These are phyloP conservation scores for Saturnispora besseyi DNA, from an alignment of 805 yeast genomes.

Conservation along the genomic window DNA sequence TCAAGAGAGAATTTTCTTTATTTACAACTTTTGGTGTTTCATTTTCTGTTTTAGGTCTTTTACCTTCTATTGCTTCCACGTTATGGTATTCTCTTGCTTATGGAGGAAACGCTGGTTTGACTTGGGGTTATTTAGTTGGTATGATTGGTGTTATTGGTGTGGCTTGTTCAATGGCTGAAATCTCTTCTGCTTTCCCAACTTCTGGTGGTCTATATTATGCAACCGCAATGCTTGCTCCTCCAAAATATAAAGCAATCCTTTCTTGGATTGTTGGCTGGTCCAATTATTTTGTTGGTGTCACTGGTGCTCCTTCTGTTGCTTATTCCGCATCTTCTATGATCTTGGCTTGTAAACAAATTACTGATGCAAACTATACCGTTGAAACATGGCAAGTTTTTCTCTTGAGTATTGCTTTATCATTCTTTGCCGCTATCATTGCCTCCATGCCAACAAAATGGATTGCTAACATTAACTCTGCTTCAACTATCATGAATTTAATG, in stretches of 20 bases:
- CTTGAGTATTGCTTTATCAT: constrained; percentile 42
- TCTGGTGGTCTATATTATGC: constrained; percentile 66
- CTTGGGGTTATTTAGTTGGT: constrained; percentile 56
- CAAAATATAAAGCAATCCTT: constrained; percentile 40
- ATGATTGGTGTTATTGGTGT: constrained; percentile 47
- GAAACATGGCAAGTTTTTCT: constrained; percentile 43
- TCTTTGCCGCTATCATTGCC: constrained; percentile 38
- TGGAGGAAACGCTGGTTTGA: constrained; percentile 53
- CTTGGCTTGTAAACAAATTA: constrained; percentile 38
- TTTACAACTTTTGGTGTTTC: constrained; percentile 53
- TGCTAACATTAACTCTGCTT: constrained; percentile 41
- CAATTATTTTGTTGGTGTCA: constrained; percentile 56
- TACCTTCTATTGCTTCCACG: constrained; percentile 62
- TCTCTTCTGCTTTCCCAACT: constrained; percentile 58
- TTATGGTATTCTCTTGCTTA: constrained; percentile 51
- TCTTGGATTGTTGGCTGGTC: constrained; percentile 61
- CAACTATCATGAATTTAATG: constrained; percentile 40
- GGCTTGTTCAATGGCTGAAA: constrained; percentile 55
- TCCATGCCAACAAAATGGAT: constrained; percentile 47
- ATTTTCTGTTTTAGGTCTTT: constrained; percentile 54
- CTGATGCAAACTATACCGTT: constrained; percentile 32
- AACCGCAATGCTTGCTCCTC: constrained; percentile 53
- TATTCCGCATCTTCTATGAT: constrained; percentile 50
- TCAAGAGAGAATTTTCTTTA: constrained; percentile 51
- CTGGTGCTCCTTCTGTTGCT: constrained; percentile 53